Base-by-base conservation (phyloP, 768 basidiomycete genomes). In the Termitomyces sp. region DNA sequence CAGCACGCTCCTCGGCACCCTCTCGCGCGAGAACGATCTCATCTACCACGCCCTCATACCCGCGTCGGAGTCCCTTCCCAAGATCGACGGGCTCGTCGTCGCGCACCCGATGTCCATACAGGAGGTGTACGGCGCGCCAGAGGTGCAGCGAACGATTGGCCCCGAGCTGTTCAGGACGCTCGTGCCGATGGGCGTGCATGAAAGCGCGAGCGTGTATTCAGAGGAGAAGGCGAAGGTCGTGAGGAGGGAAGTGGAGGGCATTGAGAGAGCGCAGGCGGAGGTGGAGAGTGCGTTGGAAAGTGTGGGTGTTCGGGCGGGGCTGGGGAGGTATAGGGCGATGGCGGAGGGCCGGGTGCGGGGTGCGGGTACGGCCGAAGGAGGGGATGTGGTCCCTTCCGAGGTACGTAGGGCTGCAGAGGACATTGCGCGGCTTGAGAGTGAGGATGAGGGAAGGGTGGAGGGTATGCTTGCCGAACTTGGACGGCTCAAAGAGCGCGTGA, bases 161-260 rank as follows among this genome's bases (percentile, higher is more conserved):
- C 84, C 85, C 18, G 96, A 98, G 72, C 79, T 98, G 55, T 99
- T 99, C 72, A 70, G 85, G 60, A 81, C 87, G 46, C 82, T 99
- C 5, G 82, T 99, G 36, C 97, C 97, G 13, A 76, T 99, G 46
- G 91, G 90, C 65, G 94, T 99, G 6, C 95, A 98, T 69, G 95
- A 98, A 74, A 91, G 91, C 62, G 96, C 96, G 15, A 91, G 89
- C 59, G 87, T 99, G 15, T 99, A 99, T 72, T 96, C 94, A 0
- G 97, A 99, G 72, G 97, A 99, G 75, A 98, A 98, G 76, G 97
- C 96, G 22, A 98, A 99, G 72, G 71, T 79, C 30, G 93, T 95
- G 8, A 81, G 97, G 42, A 84, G 79, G 6, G 95, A 98, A 70
- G 91, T 89, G 8, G 96, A 98, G 76, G 84, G 86, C 54, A 88